These are phyloP conservation scores for Phtheirospermum japonicum DNA, from an alignment of 257 asterid species.

Conservation along the genomic window DNA sequence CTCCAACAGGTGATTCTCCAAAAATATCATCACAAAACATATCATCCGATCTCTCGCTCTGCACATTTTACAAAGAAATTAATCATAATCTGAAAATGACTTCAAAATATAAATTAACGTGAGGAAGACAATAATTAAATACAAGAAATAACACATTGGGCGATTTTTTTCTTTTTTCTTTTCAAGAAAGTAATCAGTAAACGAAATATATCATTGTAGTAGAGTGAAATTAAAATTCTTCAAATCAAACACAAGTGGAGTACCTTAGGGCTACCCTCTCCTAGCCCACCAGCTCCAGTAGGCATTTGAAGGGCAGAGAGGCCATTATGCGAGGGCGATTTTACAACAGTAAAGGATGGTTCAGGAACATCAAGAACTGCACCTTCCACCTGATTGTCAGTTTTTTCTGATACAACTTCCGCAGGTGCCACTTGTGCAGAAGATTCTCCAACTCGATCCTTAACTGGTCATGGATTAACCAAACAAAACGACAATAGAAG, in stretches of 20 bases:
- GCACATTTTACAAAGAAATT: conserved; percentile 30
- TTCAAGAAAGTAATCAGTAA: not conserved
- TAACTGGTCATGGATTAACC: conserved; percentile 33
- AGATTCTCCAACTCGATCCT: conserved; percentile 42
- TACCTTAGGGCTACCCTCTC: conserved; percentile 97
- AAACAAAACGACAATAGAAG: conserved; percentile 24
- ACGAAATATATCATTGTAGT: not conserved
- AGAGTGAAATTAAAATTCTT: conserved; percentile 7
- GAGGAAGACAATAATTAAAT: not conserved
- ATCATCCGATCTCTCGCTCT: conserved; percentile 70
- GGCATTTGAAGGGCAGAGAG: conserved; percentile 44
- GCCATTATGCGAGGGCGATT: conserved; percentile 71
- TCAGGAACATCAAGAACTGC: conserved; percentile 54
- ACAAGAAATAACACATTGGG: not conserved
- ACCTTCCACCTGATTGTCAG: conserved; percentile 46
- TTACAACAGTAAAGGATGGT: conserved; percentile 68
- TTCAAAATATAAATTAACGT: conserved; percentile 13
- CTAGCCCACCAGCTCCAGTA: conserved; percentile 74
- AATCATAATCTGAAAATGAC: conserved; percentile 19
- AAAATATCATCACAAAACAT: conserved; percentile 84
- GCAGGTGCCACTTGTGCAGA: conserved; percentile 33
- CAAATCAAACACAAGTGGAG: conserved; percentile 11
- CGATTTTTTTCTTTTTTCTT: not conserved
- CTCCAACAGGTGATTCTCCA: conserved; percentile 79
- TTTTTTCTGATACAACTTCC: conserved; percentile 34